Base-by-base conservation (phyloP, 1,284 basidiomycete genomes). In the Garcileccinum viscosum region DNA sequence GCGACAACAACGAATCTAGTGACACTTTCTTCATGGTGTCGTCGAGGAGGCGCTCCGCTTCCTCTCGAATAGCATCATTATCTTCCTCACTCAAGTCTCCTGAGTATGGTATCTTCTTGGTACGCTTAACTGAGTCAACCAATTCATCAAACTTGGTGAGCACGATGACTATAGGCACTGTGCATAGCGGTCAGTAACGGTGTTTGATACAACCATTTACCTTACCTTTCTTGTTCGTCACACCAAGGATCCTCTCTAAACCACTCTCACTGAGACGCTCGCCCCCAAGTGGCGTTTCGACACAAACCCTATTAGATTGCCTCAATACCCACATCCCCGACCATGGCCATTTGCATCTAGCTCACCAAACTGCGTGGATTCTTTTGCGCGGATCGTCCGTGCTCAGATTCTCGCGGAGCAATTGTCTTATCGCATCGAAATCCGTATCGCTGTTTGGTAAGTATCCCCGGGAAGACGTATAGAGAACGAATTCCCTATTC, bases 221-320 rank as follows among this genome's bases (percentile, higher is more conserved):
- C 38, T 37, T 32, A 65, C 66, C 56, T 44, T 65, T 65, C 66
- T 65, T 67, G 40, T 67, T 33, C 12, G 66, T 56, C 63, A 66
- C 66, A 3, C 65, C 66, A n/a, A 67, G 66, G 35, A 67, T 33
- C 35, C 66, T 65, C 63, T 67, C 66, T 30, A 67, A 38, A 17
- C 66, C 66, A 35, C n/a, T 67, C 65, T 67, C 66, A 27, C n/a
- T 42, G 37, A 67, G 62, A 35, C 66, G 66, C 35, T 65, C 66
- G 5, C 66, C 66, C 7, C 50, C 17, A 35, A 42, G 62, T 42
- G 66, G 66, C 22, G 63, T 65, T 6, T 65, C 38, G 30, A 67
- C 53, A 42, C 66, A 67, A 17, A 67, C 22, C 66, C 66, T 67
- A 8, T 65, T 27, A 53, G 58, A 5, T 42, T 11, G 12, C 17